Conservation (phyloP, 176 grass and related monocot species). For the Eragrostis curvula region DNA sequence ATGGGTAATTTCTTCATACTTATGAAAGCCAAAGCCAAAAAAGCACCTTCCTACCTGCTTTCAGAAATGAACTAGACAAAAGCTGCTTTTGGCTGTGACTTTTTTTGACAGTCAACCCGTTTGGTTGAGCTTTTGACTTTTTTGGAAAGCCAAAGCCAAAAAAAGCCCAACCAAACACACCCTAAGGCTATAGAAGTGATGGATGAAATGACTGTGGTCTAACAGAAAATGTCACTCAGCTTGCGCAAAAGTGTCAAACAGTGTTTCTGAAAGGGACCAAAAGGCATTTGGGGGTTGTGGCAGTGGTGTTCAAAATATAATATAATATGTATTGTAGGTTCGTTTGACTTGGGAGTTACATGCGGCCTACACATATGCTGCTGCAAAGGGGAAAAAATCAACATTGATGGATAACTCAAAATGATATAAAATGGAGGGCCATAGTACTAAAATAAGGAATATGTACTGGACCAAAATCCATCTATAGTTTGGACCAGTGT, state of each 20-base stretch:
- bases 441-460: no score
- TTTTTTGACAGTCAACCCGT: no score
- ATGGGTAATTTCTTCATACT: no score
- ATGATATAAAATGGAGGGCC: not conserved
- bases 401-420: not conserved
- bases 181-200: not conserved
- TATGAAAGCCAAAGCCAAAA: no score
- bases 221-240: not conserved
- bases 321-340: not conserved
- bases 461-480: no score
- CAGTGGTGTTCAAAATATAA: not conserved
- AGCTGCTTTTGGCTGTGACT: no score
- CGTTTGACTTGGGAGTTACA: constrained; percentile 1
- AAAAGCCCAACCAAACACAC: no score
- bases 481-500: no score
- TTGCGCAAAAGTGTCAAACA: not conserved
- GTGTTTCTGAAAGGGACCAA: constrained; percentile 13
- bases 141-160: no score
- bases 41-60: no score
- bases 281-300: not conserved
- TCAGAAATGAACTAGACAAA: no score
- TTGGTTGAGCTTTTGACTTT: no score
- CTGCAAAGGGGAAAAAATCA: not conserved
- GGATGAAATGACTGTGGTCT: not conserved
- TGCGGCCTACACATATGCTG: constrained; percentile 5